Base-by-base conservation (phyloP, 163 green algal genomes). In the Scenedesmus sp. region DNA sequence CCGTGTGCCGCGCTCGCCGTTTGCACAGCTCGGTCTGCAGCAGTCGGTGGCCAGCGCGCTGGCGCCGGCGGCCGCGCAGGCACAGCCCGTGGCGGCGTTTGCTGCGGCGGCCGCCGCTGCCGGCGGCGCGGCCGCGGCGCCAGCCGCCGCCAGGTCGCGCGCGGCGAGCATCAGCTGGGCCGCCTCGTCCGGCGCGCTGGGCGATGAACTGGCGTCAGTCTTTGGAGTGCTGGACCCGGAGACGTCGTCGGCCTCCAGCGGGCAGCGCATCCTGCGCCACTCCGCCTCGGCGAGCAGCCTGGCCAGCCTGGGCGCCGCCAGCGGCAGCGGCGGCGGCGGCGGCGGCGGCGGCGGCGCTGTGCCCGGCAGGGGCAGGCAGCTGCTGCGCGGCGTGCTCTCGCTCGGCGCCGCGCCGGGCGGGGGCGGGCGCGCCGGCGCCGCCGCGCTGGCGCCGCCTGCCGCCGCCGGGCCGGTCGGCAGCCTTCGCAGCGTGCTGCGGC, bases 191-290 rank as follows among this genome's bases (percentile, higher is more conserved):
- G 39, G 6, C 7, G 60, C 65, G 33, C 18, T 33, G 18, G 31
- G 65, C 15, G 29, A 50, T 28, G 24, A 31, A 75, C 20, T n/a
- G n/a, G n/a, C n/a, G n/a, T n/a, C n/a, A n/a, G 65, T 75, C 0
- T 75, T 75, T 75, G 65, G 60, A 4, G 47, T 75, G 44, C 20
- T 75, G 7, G 47, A 75, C 65, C 65, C 65, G 31, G 65, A 75
- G 45, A 75, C 65, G 26, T 45, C 44, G 36, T 75, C 65, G 1
- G 60, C 26, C 31, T 48, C 24, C 48, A 75, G 65, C 65, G 48
- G 47, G 5, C 44, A 74, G 28, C 36, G 65, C 9, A 75, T 75
- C 6, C 31, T 75, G 20, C 54, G 20, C 18, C 48, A 26, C 29
- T 62, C 65, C 15, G 65, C 65, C 13, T 62, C 44, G 34, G 45